Percentiles rank a stretch among this genome's conserved stretches.
phyloP scores from a whole-genome alignment of 2,329 filamentous ascomycete genomes.

The Grosmannia penicillata region DNA sequence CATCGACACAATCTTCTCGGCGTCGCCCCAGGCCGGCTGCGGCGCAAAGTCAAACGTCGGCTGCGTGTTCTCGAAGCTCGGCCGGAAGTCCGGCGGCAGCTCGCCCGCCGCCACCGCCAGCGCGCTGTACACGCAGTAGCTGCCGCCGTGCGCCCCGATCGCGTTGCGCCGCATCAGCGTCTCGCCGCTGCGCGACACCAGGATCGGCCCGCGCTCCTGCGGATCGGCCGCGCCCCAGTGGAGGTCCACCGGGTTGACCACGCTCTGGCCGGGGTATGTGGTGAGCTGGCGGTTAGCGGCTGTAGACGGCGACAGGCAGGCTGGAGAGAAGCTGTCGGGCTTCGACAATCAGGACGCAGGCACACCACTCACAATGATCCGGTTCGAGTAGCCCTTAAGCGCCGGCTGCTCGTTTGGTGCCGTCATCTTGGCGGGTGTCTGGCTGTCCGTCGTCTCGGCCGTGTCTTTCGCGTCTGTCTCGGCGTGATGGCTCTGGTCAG shows the following conservation, averaged over 20 bases:
- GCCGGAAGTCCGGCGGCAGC: constrained; percentile 4
- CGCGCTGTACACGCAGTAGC: constrained; percentile 6
- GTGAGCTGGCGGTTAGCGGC: constrained; percentile 1
- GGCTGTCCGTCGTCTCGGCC: too few species aligned
- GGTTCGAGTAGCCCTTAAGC: constrained; percentile 1
- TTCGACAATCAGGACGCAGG: neutral
- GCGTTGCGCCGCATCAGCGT: constrained; percentile 4
- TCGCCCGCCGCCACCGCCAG: constrained; percentile 4
- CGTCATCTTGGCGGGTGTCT: too few species aligned
- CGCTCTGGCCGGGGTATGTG: constrained; percentile 4
- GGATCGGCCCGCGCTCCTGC: constrained; percentile 1
- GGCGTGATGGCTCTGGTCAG: neutral
- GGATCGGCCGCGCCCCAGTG: constrained; percentile 3
- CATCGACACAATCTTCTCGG: constrained; percentile 4
- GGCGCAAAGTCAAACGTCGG: constrained; percentile 4
- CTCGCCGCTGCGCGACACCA: constrained; percentile 4
- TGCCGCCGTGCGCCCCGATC: constrained; percentile 4
- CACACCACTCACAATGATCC: constrained; percentile 1
- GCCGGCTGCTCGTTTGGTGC: neutral
- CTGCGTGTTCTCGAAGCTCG: constrained; percentile 5
- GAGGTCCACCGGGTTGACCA: constrained; percentile 4
- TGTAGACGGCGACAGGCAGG: neutral
- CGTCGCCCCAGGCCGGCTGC: constrained; percentile 3
- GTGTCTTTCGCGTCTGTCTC: too few species aligned
- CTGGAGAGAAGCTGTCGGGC: too few species aligned